Percentiles rank a stretch among this genome's conserved stretches.
Evolutionary conservation across 1,139 yeast genomes (phyloP).

Genomic region (Dujonia santamariae): DNA sequence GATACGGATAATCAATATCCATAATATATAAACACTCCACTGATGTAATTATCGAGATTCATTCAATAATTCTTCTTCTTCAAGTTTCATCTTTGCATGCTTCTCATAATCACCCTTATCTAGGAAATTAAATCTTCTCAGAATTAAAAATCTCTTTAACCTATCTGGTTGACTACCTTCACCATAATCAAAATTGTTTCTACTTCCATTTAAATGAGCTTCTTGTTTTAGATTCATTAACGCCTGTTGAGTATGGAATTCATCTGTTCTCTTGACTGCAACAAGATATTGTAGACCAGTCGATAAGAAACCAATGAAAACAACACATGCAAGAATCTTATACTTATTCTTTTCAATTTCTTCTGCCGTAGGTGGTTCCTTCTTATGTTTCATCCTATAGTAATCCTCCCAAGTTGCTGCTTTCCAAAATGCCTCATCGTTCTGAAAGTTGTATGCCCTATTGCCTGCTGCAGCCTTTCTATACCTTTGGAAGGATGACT

Average conservation of each 20-base stretch:
- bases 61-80: constrained; percentile 5
- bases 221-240: constrained; percentile 44
- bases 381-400: constrained; percentile 37
- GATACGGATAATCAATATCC: background rate
- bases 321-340: constrained; percentile 41
- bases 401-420: constrained; percentile 78
- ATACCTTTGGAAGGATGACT: constrained; percentile 17
- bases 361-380: constrained; percentile 40
- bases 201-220: constrained; percentile 45
- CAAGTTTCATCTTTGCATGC: constrained; percentile 5
- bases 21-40: background rate
- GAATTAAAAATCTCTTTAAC: constrained; percentile 57
- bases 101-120: constrained; percentile 7
- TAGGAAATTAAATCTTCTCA: constrained; percentile 38
- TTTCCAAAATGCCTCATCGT: constrained; percentile 54
- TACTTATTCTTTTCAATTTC: constrained; percentile 45
- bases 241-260: constrained; percentile 26
- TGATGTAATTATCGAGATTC: too few relatives aligned
- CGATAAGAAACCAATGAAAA: constrained; percentile 38
- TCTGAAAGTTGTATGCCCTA: constrained; percentile 25
- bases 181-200: constrained; percentile 53
- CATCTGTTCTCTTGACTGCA: constrained; percentile 36
- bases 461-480: constrained; percentile 42
- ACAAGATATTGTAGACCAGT: constrained; percentile 44
- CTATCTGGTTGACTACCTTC: constrained; percentile 44